These are phyloP conservation scores for Stephania japonica DNA, from an alignment of 164 flowering plant species.

Conservation along the genomic window DNA sequence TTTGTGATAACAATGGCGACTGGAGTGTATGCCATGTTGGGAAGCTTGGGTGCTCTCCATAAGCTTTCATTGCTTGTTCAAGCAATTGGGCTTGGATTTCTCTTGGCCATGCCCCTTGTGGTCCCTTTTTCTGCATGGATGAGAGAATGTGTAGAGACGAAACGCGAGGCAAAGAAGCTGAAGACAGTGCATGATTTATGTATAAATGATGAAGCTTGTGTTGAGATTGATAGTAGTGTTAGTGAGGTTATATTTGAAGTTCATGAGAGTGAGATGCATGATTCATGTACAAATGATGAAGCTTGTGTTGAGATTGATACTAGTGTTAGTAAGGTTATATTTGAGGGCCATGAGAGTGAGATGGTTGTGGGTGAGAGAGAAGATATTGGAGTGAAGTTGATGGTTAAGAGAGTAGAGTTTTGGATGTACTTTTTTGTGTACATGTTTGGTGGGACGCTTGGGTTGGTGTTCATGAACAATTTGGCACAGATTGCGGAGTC, in stretches of 20 bases:
- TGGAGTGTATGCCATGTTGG: constrained; percentile 48
- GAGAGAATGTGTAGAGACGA: constrained; percentile 10
- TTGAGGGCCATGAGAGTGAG: too few relatives aligned
- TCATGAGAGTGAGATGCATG: too few relatives aligned
- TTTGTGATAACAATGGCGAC: constrained; percentile 52
- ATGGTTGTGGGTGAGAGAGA: constrained; percentile 25
- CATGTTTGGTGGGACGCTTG: constrained; percentile 70
- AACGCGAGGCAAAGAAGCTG: constrained; percentile 17
- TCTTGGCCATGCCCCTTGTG: constrained; percentile 36
- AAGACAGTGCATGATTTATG: constrained; percentile 22
- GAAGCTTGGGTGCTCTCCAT: constrained; percentile 25
- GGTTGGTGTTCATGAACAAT: constrained; percentile 75
- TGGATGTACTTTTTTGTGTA: constrained; percentile 85
- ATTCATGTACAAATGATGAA: too few relatives aligned
- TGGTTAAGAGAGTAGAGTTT: constrained; percentile 68
- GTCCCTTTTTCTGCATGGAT: constrained; percentile 31
- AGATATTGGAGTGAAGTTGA: constrained; percentile 48
- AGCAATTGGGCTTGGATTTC: constrained; percentile 24
- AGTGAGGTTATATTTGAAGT: too few relatives aligned
- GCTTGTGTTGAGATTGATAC: neutral
- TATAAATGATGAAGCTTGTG: constrained; percentile 9
- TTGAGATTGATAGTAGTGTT: constrained; percentile 10
- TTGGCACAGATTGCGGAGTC: constrained; percentile 93
- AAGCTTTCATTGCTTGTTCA: constrained; percentile 14
- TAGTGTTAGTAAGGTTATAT: too few relatives aligned